Percentiles rank a stretch among this genome's conserved stretches.
These are phyloP conservation scores for Cenchrus americanus DNA, from an alignment of 176 grass and related monocot species.

Conservation along the genomic window DNA sequence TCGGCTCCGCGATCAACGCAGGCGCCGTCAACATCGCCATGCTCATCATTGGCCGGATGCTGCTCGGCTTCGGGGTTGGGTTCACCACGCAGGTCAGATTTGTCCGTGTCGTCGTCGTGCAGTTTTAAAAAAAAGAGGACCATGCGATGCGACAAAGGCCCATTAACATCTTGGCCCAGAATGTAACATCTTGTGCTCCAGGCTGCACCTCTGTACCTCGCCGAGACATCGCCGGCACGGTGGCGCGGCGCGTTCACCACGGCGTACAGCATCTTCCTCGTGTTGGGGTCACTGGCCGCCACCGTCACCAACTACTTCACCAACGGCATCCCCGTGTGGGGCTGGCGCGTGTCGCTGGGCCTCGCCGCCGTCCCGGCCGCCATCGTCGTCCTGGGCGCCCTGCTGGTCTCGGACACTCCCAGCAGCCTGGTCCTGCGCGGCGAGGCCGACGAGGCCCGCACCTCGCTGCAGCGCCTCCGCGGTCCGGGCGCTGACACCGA, in stretches of 20 bases:
- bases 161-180: not conserved
- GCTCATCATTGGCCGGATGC: constrained; percentile 62
- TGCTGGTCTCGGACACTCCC: constrained; percentile 60
- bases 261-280: constrained; percentile 62
- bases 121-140: not conserved
- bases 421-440: constrained; percentile 69
- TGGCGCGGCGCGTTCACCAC: constrained; percentile 83
- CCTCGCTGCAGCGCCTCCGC: constrained; percentile 49
- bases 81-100: constrained; percentile 60
- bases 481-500: constrained; percentile 39
- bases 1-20: constrained; percentile 45
- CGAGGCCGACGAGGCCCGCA: constrained; percentile 39
- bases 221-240: constrained; percentile 64
- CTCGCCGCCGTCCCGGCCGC: constrained; percentile 56
- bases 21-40: constrained; percentile 57
- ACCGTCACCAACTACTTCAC: constrained; percentile 68
- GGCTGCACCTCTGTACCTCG: constrained; percentile 66
- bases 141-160: not conserved
- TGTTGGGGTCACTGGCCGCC: constrained; percentile 56
- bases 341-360: constrained; percentile 78
- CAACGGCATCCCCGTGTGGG: constrained; percentile 50
- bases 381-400: constrained; percentile 41
- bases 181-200: not conserved
- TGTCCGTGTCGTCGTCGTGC: too few species aligned
- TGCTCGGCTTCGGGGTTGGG: constrained; percentile 68